Base-by-base conservation (phyloP, 495 filamentous ascomycete genomes). In the Podospora australis region DNA sequence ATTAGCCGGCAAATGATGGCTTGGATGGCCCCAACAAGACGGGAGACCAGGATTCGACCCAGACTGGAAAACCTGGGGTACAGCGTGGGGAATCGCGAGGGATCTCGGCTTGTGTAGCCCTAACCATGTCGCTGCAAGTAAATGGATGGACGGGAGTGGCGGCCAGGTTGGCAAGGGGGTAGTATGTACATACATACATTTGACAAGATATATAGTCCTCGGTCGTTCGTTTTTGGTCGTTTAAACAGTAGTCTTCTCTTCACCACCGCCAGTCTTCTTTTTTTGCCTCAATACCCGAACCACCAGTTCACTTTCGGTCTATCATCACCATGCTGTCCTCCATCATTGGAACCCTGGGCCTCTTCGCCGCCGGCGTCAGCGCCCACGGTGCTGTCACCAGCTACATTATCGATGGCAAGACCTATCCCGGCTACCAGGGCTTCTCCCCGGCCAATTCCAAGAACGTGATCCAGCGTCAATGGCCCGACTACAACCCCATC, bases 301-400 rank as follows among this genome's bases (percentile, higher is more conserved):
- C 21, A 24, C n/a, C n/a, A n/a, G n/a, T n/a, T n/a, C n/a, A n/a
- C n/a, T n/a, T n/a, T n/a, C n/a, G n/a, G n/a, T n/a, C n/a, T n/a
- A n/a, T n/a, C n/a, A 34, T 21, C 51, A 56, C 23, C 30, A 65
- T 63, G 62, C 14, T 58, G 38, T 57, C 58, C 49, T 47, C 55
- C 11, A 21, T 48, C 46, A 32, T 58, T 46, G 44, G 53, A 39
- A 39, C 54, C 0, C 49, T 59, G 44, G 57, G 44, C 24, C 48
- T 62, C 8, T 44, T 64, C 4, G 60, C 56, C 26, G 52, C 71
- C 20, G 57, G 66, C 38, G 75, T 59, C 47, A 63, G 70, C 23
- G 77, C 72, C 38, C 77, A 81, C 55, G 78, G 78, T 40, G 78
- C 75, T 51, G 76, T 79, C 30, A 72, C 74, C 22, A 73, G 70